Base-by-base conservation (phyloP, 257 asterid species). In the Striga asiatica region DNA sequence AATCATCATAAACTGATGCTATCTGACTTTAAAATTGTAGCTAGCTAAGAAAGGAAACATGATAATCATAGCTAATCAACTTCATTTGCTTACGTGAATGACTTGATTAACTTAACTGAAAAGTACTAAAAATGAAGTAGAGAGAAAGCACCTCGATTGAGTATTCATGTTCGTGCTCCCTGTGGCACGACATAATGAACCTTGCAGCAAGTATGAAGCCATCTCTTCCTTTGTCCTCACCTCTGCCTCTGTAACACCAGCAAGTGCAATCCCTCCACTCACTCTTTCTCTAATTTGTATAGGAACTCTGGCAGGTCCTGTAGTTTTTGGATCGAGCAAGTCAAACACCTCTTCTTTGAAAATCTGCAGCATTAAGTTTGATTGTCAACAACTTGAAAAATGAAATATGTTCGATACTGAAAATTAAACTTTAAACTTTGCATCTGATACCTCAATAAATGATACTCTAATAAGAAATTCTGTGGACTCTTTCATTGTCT, bases 81-180 rank as follows among this genome's bases (percentile, higher is more conserved):
- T n/a, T n/a, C n/a, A n/a, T n/a, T n/a, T n/a, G n/a, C n/a, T n/a
- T n/a, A n/a, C n/a, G n/a, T n/a, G n/a, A n/a, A n/a, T n/a, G 45
- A 3, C 58, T 46, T 14, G 1, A 3, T 37, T 14, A 29, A 24
- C 37, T 46, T 12, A 39, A 38, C 13, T 29, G 3, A 24, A 8
- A 25, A 8, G 13, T 0, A 12, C 19, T 1, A 10, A 8, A 13
- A 18, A 58, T 13, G 2, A 16, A 23, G 38, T 7, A 23, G 34
- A 39, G 3, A 39, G 6, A 24, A 20, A 1, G 14, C 38, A 84
- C 99, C 99, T 92, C 41, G 99, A 92, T 62, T 92, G 95, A 45
- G 91, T 80, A 50, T 92, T 92, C 99, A 92, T 92, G 51, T 92
- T 92, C 20, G 99, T 92, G 82, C 99, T 92, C 50, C 79, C 98